phyloP scores from a whole-genome alignment of 495 filamentous ascomycete genomes.

The Hypomontagnella monticulosa region DNA sequence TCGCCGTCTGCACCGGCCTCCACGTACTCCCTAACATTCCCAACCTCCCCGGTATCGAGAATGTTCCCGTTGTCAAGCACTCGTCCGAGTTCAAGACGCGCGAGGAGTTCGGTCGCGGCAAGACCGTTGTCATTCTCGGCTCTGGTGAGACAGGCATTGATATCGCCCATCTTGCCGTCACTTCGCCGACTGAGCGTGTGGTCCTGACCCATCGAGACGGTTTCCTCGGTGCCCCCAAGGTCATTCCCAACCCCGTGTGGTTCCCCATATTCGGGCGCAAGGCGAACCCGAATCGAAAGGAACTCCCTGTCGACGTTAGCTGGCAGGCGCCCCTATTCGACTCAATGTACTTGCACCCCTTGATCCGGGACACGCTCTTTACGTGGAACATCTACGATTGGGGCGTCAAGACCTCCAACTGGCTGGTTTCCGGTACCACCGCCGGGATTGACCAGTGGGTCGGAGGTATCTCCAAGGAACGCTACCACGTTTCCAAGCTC shows the following conservation, averaged over 20 bases:
- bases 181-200: slow-evolving; percentile 49
- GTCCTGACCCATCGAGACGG: slow-evolving; percentile 55
- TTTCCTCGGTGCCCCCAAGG: slow-evolving; percentile 53
- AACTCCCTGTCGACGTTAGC: slow-evolving; percentile 42
- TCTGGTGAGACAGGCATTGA: slow-evolving; percentile 58
- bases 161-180: slow-evolving; percentile 54
- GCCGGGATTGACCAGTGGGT: slow-evolving; percentile 54
- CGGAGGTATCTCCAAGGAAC: slow-evolving; percentile 44
- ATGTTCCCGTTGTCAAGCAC: slow-evolving; percentile 51
- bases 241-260: slow-evolving; percentile 45
- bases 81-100: slow-evolving; percentile 56
- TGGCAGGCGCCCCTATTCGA: slow-evolving; percentile 50
- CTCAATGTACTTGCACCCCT: slow-evolving; percentile 48
- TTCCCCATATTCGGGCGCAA: slow-evolving; percentile 46
- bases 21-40: slow-evolving; percentile 55
- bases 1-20: slow-evolving; percentile 57
- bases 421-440: slow-evolving; percentile 52
- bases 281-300: slow-evolving; percentile 16
- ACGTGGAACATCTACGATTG: slow-evolving; percentile 54
- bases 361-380: slow-evolving; percentile 45
- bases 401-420: slow-evolving; percentile 51
- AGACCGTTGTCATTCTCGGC: slow-evolving; percentile 55
- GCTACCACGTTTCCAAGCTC: slow-evolving; percentile 44
- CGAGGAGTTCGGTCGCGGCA: slow-evolving; percentile 49
- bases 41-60: slow-evolving; percentile 49